phyloP scores from a whole-genome alignment of 2,329 filamentous ascomycete species.

The Plectosphaerella sp. region DNA sequence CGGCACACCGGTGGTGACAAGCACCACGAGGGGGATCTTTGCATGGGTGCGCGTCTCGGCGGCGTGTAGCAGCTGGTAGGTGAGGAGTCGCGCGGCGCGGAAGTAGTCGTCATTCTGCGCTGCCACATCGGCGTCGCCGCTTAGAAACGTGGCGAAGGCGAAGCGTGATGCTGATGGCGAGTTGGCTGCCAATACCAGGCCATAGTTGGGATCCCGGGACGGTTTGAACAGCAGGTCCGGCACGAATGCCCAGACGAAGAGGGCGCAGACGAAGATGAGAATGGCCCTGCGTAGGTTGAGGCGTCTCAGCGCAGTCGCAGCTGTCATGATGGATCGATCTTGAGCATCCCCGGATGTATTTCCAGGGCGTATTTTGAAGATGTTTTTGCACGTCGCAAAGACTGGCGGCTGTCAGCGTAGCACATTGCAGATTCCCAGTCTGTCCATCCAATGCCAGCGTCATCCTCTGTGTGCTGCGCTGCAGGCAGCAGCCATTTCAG shows the following conservation, averaged over 20 bases:
- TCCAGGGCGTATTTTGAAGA: too few species aligned
- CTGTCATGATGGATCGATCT: not conserved
- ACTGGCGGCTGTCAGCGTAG: too few species aligned
- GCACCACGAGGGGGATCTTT: constrained; percentile 30
- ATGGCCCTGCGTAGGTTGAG: not conserved
- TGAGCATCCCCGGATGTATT: too few species aligned
- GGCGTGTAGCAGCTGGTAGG: constrained; percentile 35
- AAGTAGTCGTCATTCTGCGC: constrained; percentile 32
- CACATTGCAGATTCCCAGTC: too few species aligned
- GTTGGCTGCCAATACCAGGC: not conserved
- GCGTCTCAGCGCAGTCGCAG: not conserved
- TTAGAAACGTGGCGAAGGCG: constrained; percentile 33
- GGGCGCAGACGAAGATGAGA: not conserved
- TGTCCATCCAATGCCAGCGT: too few species aligned
- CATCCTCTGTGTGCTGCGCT: too few species aligned
- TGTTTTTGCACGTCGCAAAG: too few species aligned
- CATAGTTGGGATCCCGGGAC: not conserved
- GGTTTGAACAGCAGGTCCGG: not conserved
- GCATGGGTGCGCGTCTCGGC: constrained; percentile 24
- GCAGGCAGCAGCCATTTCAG: too few species aligned
- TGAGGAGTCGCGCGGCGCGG: constrained; percentile 28
- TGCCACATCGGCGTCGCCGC: constrained; percentile 18
- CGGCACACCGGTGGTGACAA: constrained; percentile 25
- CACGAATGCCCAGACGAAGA: not conserved
- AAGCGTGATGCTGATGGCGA: constrained; percentile 7